phyloP scores from a whole-genome alignment of 208 protist species.

The Spongospora subterranea region DNA sequence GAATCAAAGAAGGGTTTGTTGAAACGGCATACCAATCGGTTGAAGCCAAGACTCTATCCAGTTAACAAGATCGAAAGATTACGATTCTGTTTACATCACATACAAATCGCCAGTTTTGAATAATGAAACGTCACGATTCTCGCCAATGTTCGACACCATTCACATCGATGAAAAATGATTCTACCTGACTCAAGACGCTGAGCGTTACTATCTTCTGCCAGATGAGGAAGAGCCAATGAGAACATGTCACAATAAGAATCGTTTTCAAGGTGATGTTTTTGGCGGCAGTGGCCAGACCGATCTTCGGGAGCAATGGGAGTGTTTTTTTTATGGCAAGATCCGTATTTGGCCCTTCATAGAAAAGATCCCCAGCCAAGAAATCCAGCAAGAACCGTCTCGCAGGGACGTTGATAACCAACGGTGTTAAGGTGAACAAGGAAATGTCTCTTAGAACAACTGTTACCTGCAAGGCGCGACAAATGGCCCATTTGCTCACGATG shows the following conservation, averaged over 20 bases:
- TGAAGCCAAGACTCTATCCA: not conserved
- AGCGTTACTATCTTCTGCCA: no score
- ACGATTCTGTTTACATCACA: not conserved
- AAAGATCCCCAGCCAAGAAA: not conserved
- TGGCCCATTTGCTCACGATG: constrained; percentile 27
- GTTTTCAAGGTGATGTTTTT: not conserved
- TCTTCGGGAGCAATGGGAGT: not conserved
- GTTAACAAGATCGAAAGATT: not conserved
- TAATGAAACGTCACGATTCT: not conserved
- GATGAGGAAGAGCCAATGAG: not conserved
- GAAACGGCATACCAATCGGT: not conserved
- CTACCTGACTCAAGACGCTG: not conserved
- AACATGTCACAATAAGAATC: not conserved
- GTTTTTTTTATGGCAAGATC: not conserved
- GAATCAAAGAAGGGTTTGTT: not conserved
- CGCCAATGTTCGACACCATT: not conserved
- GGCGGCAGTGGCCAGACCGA: not conserved
- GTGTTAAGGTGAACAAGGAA: not conserved
- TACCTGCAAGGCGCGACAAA: not conserved
- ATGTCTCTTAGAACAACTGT: not conserved
- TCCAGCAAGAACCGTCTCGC: not conserved
- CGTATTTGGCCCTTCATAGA: not conserved
- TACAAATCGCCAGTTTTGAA: not conserved
- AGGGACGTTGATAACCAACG: not conserved
- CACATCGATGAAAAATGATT: not conserved